Evolutionary conservation across 768 basidiomycete genomes (phyloP), one percentile per base, ranked within the genome.

Genomic region (Boletales sp.): DNA sequence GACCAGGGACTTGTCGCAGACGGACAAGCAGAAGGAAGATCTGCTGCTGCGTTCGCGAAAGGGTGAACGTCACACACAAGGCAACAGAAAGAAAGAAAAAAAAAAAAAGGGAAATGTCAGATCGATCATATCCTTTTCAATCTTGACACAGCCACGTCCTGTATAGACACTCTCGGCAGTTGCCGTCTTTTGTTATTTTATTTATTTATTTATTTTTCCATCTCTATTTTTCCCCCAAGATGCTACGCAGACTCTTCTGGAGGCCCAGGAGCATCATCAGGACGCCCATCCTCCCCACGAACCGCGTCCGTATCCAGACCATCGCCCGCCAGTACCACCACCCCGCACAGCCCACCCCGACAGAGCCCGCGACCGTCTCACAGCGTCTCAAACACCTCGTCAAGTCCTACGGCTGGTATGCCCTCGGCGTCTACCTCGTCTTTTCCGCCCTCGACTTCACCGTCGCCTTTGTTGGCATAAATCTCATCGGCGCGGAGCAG

Each of bases 381-480:
- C 80, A 87, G 65, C 80, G 84, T 17, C 73, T 94, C 19, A 91
- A 85, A 62, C 78, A 82, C 57, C 86, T 97, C 50, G 85, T 94
- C 51, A 94, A 88, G 64, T 81, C 87, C 5, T 97, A 98, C 65
- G 95, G 95, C 29, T 93, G 90, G 90, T 95, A 94, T 64, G 93
- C 97, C 17, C 77, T 98, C 27, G 94, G 89, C 30, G 84, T 98
- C 21, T 99, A 99, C 74, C 39, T 86, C 54, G 63, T 85, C 43
- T 65, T 98, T 47, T 79, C 81, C 37, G 72, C 75, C 8, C 62
- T 94, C 64, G 97, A 99, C 67, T 93, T 98, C 65, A 72, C 80
- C 32, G 75, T 97, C 60, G 83, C 89, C 0, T 97, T 97, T 64
- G 78, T 83, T 41, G 83, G 83, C 45, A 83, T 99, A 63, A 87